Evolutionary conservation across 495 filamentous ascomycete genomes (phyloP), one percentile per base, ranked within the genome.

Genomic region (Geoglossum glabrum): DNA sequence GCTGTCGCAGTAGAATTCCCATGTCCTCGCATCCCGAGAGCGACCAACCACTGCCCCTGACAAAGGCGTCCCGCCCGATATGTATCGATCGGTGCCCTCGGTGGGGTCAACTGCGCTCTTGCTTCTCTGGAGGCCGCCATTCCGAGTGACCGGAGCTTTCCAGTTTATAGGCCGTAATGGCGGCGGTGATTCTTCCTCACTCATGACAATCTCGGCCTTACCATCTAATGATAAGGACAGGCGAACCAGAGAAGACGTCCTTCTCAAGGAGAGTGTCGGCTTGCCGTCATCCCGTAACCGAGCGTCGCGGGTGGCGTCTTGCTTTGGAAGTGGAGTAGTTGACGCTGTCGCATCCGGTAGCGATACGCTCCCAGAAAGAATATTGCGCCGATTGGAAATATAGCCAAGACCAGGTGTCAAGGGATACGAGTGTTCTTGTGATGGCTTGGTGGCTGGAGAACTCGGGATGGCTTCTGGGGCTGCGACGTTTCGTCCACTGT

Each of bases 201-300:
- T 72, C 47, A 82, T 78, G 9, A 84, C 74, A 33, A 96, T 73
- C 68, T 87, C 81, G 1, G 88, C 90, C 64, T 85, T 86, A 56
- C 90, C 90, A 57, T 93, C 87, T 52, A 84, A 74, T 21, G 85
- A 89, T 59, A 86, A 70, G 0, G 86, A 88, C 54, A 95, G 64
- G 47, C 81, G 73, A 31, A 85, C 68, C 33, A 68, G 69, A 15
- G 79, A 80, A 4, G 71, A 70, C 3, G 70, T 28, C 30, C 49
- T 52, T 13, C 17, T 56, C 30, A 68, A 60, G 31, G 62, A 59
- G 23, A 58, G 61, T 26, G 43, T 43, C 27, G 58, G 59, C 45
- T 36, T 11, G 30, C 2, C 25, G 10, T 5, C 25, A 38, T 31
- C 52, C 26, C 40, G 31, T 15, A 11, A 2, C 52, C 8, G 55